These are phyloP conservation scores for Sinapis alba DNA, from an alignment of 441 rosid species.

Conservation along the genomic window DNA sequence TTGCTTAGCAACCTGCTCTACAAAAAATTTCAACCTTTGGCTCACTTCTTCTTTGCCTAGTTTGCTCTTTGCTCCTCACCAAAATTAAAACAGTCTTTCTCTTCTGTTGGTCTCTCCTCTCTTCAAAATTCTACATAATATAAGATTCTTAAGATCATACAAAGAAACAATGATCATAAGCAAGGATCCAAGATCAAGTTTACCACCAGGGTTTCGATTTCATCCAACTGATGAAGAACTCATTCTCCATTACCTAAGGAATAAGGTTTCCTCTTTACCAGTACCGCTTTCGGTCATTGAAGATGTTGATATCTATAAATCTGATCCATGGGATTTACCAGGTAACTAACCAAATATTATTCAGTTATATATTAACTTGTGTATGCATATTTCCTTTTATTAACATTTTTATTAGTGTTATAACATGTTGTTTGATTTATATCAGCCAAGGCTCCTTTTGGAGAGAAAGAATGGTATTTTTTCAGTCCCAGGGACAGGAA, in stretches of 20 bases:
- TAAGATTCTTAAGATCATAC: not conserved
- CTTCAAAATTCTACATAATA: not conserved
- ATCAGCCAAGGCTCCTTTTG: conserved; percentile 71
- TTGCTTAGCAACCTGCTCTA: conserved; percentile 47
- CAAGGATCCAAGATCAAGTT: conserved; percentile 65
- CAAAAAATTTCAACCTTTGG: conserved; percentile 75
- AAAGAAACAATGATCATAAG: conserved; percentile 36
- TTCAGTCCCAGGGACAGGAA: conserved; percentile 96
- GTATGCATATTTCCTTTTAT: not conserved
- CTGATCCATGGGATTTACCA: conserved; percentile 76
- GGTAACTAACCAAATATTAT: conserved; percentile 42
- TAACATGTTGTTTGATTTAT: not conserved
- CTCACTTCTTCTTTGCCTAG: conserved; percentile 29
- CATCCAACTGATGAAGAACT: conserved; percentile 87
- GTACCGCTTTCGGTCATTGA: conserved; percentile 64
- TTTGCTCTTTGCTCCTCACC: conserved; percentile 15
- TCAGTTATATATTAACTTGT: not conserved
- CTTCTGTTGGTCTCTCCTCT: not conserved
- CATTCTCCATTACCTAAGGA: conserved; percentile 65
- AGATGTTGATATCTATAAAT: conserved; percentile 75
- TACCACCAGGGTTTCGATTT: conserved; percentile 79
- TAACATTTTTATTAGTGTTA: not conserved
- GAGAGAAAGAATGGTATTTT: conserved; percentile 99
- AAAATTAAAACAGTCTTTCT: conserved; percentile 4
- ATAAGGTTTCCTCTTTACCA: conserved; percentile 52